Base-by-base conservation (phyloP, 2,329 filamentous ascomycete genomes). In the Alternaria gansuensis region DNA sequence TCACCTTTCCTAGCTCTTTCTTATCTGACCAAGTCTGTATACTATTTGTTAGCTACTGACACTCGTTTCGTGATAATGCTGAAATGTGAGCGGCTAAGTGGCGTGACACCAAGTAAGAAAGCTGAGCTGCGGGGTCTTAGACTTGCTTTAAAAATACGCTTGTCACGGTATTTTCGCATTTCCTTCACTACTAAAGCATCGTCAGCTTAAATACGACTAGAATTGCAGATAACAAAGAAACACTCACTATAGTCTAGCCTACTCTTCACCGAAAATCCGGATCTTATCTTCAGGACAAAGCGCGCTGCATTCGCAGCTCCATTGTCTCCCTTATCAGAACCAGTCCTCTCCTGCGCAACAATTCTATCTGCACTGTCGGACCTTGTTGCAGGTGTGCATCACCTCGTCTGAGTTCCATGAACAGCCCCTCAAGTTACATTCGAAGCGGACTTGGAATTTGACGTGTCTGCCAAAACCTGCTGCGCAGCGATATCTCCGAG, bases 191-290 rank as follows among this genome's bases (percentile, higher is more conserved):
- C 29, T 40, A 14, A 33, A 39, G 39, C 4, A 6, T 55, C 26
- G 56, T 71, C 56, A 71, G 67, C 54, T 64, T 36, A 43, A 44
- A 36, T 39, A 59, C 41, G 14, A 28, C 55, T 41, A 41, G 44
- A 34, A 37, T 53, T 7, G 23, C 9, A 26, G 26, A 37, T 21
- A 21, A 43, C 28, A 48, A 46, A 28, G 29, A 46, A 37, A 41
- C 14, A 66, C 64, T 63, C 51, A 67, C 64, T 59, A 31, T 63
- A 65, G 40, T 59, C 57, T 62, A 55, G 49, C 44, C 31, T 50
- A 54, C 41, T n/a, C 36, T 17, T 34, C 24, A 10, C 21, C 17
- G n/a, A 5, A 14, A n/a, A 13, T 28, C 28, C 45, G 33, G 28
- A 51, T 37, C 13, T 39, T 33, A 24, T 28, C 17, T 31, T 21